Evolutionary conservation across 2,329 filamentous ascomycete species (phyloP).

Genomic region (Zasmidium angulare): DNA sequence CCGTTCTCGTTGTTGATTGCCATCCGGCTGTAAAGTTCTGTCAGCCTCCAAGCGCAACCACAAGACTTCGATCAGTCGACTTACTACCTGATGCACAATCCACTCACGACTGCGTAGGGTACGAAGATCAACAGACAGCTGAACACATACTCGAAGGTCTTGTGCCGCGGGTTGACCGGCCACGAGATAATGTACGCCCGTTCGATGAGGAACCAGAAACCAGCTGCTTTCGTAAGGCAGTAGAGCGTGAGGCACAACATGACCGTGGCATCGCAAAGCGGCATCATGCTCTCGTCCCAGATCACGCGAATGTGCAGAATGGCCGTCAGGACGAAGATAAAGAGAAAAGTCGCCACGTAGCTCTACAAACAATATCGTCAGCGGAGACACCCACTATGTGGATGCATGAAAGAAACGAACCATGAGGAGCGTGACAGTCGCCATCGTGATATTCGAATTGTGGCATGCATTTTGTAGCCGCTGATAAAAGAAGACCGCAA

Average conservation of each 20-base stretch:
- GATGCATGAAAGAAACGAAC: constrained; percentile 2
- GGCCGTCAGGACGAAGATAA: constrained; percentile 20
- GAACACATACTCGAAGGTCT: constrained; percentile 19
- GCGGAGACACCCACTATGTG: neutral
- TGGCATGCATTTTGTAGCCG: constrained; percentile 8
- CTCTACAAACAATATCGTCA: constrained; percentile 10
- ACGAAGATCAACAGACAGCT: constrained; percentile 18
- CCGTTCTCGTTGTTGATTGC: constrained; percentile 14
- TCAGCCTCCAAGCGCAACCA: neutral
- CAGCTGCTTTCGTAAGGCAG: constrained; percentile 15
- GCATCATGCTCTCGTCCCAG: constrained; percentile 7
- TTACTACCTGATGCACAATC: constrained; percentile 19
- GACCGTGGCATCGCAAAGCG: constrained; percentile 17
- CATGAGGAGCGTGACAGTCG: constrained; percentile 16
- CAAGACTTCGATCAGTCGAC: neutral
- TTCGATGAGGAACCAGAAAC: constrained; percentile 23
- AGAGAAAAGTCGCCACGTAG: constrained; percentile 20
- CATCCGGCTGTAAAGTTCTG: constrained; percentile 11
- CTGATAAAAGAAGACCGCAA: constrained; percentile 13
- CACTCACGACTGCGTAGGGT: constrained; percentile 14
- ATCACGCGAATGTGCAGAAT: constrained; percentile 16
- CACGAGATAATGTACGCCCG: constrained; percentile 25
- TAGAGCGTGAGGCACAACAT: constrained; percentile 21
- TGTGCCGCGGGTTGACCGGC: constrained; percentile 16
- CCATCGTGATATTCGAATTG: constrained; percentile 13